These are phyloP conservation scores for Oxyria digyna DNA, from an alignment of 148 eudicot species.

Conservation along the genomic window DNA sequence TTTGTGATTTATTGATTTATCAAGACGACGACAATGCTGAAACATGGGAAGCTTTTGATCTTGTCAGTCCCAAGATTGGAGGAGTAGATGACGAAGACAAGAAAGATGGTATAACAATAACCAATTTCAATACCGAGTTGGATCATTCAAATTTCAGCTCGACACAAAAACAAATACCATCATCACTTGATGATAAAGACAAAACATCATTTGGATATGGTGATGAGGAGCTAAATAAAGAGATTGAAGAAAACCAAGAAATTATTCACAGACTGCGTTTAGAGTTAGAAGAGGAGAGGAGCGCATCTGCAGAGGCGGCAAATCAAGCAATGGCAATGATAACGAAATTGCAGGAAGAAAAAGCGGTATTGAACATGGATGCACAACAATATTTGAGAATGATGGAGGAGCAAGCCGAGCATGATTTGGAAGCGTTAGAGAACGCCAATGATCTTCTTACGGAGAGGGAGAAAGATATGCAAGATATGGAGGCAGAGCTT, in stretches of 20 bases:
- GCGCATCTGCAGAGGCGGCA: slow-evolving; percentile 55
- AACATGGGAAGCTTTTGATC: slow-evolving; percentile 4
- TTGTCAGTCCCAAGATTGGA: background rate
- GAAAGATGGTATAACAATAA: background rate
- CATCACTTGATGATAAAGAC: background rate
- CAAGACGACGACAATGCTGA: background rate
- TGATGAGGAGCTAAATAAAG: slow-evolving; percentile 31
- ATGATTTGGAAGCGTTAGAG: slow-evolving; percentile 59
- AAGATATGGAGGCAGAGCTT: slow-evolving; percentile 58
- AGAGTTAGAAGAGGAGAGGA: slow-evolving; percentile 78
- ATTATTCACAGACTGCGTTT: slow-evolving; percentile 23
- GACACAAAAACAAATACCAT: background rate
- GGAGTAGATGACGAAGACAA: background rate
- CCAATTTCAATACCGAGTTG: background rate
- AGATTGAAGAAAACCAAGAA: slow-evolving; percentile 30
- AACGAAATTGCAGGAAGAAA: slow-evolving; percentile 76
- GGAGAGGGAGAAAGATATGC: slow-evolving; percentile 63
- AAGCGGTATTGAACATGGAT: slow-evolving; percentile 70
- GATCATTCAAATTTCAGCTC: background rate
- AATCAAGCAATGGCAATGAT: slow-evolving; percentile 91
- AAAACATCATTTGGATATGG: background rate
- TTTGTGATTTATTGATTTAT: background rate
- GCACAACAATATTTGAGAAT: slow-evolving; percentile 73
- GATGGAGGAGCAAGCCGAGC: slow-evolving; percentile 90
- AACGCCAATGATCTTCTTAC: slow-evolving; percentile 52